phyloP scores from a whole-genome alignment of 345 rosid genomes.

The Citrus medica region DNA sequence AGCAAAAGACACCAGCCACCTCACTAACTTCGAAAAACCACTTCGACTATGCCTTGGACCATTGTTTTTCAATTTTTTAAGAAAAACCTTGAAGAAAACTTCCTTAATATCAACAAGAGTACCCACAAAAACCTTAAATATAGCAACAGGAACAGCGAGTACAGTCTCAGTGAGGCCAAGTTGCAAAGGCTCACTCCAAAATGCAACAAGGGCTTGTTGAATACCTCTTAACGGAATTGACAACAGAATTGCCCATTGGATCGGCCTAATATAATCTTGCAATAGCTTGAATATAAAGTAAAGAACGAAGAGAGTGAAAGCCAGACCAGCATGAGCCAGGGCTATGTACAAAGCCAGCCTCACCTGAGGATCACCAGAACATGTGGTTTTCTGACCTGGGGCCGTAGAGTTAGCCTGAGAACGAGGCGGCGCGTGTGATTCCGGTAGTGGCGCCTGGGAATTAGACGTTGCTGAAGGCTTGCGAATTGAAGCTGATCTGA shows the following conservation, averaged over 20 bases:
- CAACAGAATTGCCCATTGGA: slow-evolving; percentile 94
- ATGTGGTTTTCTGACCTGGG: slow-evolving; percentile 25
- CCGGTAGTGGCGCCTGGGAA: slow-evolving; percentile 22
- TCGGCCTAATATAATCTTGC: slow-evolving; percentile 82
- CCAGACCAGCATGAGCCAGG: slow-evolving; percentile 97
- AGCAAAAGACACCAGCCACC: slow-evolving; percentile 78
- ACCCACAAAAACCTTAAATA: slow-evolving; percentile 65
- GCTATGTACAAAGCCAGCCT: slow-evolving; percentile 92
- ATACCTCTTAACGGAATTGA: slow-evolving; percentile 92
- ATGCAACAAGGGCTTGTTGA: slow-evolving; percentile 74
- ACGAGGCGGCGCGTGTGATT: slow-evolving; percentile 20
- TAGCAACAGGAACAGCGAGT: slow-evolving; percentile 77
- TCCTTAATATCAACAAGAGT: slow-evolving; percentile 77
- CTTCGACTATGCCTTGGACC: slow-evolving; percentile 29
- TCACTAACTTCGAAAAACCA: slow-evolving; percentile 69
- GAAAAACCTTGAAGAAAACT: slow-evolving; percentile 46
- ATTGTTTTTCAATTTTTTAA: slow-evolving; percentile 48
- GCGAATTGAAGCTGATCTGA: slow-evolving; percentile 76
- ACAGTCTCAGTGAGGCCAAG: slow-evolving; percentile 89
- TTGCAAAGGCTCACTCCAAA: slow-evolving; percentile 80
- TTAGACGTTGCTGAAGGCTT: slow-evolving; percentile 51
- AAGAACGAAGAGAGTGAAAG: slow-evolving; percentile 55
- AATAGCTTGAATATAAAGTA: slow-evolving; percentile 70
- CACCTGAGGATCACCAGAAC: slow-evolving; percentile 71
- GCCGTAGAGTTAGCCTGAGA: slow-evolving; percentile 4